These are phyloP conservation scores for Leishmania arabica DNA, from an alignment of 208 protist species.

Conservation along the genomic window DNA sequence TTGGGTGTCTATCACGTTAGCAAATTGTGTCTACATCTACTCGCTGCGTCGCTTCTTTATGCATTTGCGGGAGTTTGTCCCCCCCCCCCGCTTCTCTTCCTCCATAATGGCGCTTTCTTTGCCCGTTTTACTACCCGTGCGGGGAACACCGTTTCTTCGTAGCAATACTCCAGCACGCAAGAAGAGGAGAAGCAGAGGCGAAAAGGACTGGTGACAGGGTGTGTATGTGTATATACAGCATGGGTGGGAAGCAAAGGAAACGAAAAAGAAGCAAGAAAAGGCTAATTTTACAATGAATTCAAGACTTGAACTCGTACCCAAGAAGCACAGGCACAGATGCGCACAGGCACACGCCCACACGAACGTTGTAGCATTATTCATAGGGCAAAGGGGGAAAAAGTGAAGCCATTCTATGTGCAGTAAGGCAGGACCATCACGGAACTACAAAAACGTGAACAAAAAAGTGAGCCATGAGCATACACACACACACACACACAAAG, in stretches of 20 bases:
- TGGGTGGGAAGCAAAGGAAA: constrained; percentile 8
- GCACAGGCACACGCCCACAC: background rate
- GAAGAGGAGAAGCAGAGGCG: constrained; percentile 16
- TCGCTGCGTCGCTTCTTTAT: background rate
- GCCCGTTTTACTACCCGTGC: background rate
- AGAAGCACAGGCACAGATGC: background rate
- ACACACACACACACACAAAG: background rate
- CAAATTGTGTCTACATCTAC: constrained; percentile 8
- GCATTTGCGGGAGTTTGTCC: background rate
- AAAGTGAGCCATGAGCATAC: background rate
- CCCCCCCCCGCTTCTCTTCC: background rate
- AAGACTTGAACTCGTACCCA: background rate
- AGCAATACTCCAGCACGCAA: background rate
- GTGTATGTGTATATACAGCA: constrained; percentile 2
- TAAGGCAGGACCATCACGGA: background rate
- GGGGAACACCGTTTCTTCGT: background rate
- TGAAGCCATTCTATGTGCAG: constrained; percentile 8
- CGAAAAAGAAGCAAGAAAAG: constrained; percentile 14
- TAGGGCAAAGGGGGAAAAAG: constrained; percentile 2
- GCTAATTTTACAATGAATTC: constrained; percentile 8
- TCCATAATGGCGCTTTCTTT: background rate
- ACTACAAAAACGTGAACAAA: background rate
- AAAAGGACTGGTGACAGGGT: constrained; percentile 18
- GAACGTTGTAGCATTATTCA: background rate
- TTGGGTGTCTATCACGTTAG: background rate